Base-by-base conservation (phyloP, 2,329 filamentous ascomycete genomes). In the Pseudogymnoascus sp. region DNA sequence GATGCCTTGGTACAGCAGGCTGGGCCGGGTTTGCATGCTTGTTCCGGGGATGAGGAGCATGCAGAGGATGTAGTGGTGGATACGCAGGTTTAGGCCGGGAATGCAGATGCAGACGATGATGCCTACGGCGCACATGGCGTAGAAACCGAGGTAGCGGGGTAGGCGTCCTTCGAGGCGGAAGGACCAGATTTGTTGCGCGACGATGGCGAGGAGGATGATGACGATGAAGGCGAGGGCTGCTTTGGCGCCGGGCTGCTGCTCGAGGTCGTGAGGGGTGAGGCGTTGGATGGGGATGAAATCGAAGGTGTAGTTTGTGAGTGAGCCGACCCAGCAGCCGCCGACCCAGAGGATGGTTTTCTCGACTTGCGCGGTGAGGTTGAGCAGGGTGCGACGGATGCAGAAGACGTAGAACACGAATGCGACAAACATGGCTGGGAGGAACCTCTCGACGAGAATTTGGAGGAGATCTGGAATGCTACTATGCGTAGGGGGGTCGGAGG, bases 41-140 rank as follows among this genome's bases (percentile, higher is more conserved):
- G 94, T 97, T 0, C 92, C 94, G 0, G 92, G 90, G 4, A 97
- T 81, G 0, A 99, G 80, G 0, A 97, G 77, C 12, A 99, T 81
- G 1, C 86, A 91, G 3, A 97, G 78, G 64, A 97, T 89, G 71
- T 97, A 99, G 72, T 99, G 94, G 70, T 99, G 94, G 60, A 99
- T 91, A 33, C 94, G 85, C 57, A 99, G 79, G 63, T 85, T 88
- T 58, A 96, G 82, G 6, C 84, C 82, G 0, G 92, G 92, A 5
- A 96, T 74, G 1, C 81, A 75, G 10, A 95, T 77, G 33, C 88
- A 80, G 57, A 91, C 74, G 28, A 94, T 69, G 34, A 97, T 82
- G n/a, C 77, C 78, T 2, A 76, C 70, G 1, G 83, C 74, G 64
- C 96, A 82, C 3, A 89, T 75, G 19, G 78, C 80, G 71, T 96